Percentiles rank a stretch among this genome's conserved stretches.
phyloP scores from a whole-genome alignment of 805 yeast species.

The Saturnispora bothae region DNA sequence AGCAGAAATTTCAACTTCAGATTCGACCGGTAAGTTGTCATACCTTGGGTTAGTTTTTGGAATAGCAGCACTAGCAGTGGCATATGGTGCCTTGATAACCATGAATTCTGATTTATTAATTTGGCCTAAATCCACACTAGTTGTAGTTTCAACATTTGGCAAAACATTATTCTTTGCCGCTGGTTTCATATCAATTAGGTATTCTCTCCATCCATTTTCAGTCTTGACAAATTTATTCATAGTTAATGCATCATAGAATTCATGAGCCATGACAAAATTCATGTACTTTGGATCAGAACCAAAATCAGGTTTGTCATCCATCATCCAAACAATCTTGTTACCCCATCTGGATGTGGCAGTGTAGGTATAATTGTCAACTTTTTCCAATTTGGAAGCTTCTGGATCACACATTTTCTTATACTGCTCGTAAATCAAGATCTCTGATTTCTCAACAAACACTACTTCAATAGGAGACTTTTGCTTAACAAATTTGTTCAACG shows the following conservation, averaged over 20 bases:
- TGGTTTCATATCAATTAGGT: constrained; percentile 46
- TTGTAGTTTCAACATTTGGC: constrained; percentile 17
- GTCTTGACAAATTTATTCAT: constrained; percentile 57
- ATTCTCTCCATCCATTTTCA: constrained; percentile 69
- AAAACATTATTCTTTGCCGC: constrained; percentile 9
- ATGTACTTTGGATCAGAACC: constrained; percentile 23
- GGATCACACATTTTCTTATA: constrained; percentile 36
- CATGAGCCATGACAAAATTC: constrained; percentile 70
- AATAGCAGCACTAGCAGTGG: constrained; percentile 51
- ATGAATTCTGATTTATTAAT: constrained; percentile 33
- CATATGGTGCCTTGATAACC: constrained; percentile 44
- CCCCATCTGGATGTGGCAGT: constrained; percentile 40
- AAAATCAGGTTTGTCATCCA: constrained; percentile 42
- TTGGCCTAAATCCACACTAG: constrained; percentile 7
- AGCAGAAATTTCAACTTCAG: constrained; percentile 65
- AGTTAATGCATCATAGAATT: constrained; percentile 81
- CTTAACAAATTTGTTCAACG: constrained; percentile 33
- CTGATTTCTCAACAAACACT: constrained; percentile 62
- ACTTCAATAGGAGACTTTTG: constrained; percentile 32
- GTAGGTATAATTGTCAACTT: constrained; percentile 26
- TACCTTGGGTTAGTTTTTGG: constrained; percentile 44
- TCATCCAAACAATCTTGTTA: constrained; percentile 44
- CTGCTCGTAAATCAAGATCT: constrained; percentile 50
- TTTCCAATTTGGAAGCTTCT: constrained; percentile 8
- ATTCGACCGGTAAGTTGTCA: constrained; percentile 39